Evolutionary conservation across 2,329 filamentous ascomycete species (phyloP).

Genomic region (Hypoxylon sp.): DNA sequence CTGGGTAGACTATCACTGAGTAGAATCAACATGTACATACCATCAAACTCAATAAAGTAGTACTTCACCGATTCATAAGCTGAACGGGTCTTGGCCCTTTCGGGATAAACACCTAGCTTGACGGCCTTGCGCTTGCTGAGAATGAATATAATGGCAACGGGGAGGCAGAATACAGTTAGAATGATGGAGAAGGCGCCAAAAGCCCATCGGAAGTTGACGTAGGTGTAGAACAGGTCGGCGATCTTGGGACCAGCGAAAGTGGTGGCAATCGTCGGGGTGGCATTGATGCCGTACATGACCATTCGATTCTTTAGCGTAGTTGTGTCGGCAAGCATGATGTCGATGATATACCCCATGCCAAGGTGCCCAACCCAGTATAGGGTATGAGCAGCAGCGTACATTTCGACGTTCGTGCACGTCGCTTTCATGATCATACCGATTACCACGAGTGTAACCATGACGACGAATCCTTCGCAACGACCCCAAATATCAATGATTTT

Average conservation of each 20-base stretch:
- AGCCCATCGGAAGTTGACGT: conserved; percentile 62
- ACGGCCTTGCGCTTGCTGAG: conserved; percentile 64
- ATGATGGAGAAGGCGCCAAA: conserved; percentile 77
- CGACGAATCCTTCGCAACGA: conserved; percentile 61
- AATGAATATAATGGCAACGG: conserved; percentile 56
- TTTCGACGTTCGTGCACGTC: conserved; percentile 68
- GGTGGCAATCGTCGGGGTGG: conserved; percentile 61
- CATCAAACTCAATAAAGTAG: conserved; percentile 73
- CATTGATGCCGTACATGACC: conserved; percentile 60
- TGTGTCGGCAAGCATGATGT: conserved; percentile 61
- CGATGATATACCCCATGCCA: conserved; percentile 59
- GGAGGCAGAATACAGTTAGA: conserved; percentile 63
- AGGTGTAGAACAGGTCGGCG: conserved; percentile 57
- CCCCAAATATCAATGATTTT: conserved; percentile 67
- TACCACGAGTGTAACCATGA: conserved; percentile 61
- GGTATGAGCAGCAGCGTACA: conserved; percentile 72
- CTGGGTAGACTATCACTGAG: not conserved
- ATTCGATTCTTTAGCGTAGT: conserved; percentile 61
- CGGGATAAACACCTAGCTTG: conserved; percentile 61
- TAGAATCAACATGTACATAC: conserved; percentile 45
- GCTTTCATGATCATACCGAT: conserved; percentile 75
- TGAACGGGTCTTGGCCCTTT: conserved; percentile 57
- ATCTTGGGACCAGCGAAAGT: conserved; percentile 62
- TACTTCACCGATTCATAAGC: conserved; percentile 63
- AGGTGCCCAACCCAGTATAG: conserved; percentile 75